Percentiles rank a stretch among this genome's conserved stretches.
Evolutionary conservation across 2,329 filamentous ascomycete species (phyloP).

Genomic region (Sporothrix dimorphospora): DNA sequence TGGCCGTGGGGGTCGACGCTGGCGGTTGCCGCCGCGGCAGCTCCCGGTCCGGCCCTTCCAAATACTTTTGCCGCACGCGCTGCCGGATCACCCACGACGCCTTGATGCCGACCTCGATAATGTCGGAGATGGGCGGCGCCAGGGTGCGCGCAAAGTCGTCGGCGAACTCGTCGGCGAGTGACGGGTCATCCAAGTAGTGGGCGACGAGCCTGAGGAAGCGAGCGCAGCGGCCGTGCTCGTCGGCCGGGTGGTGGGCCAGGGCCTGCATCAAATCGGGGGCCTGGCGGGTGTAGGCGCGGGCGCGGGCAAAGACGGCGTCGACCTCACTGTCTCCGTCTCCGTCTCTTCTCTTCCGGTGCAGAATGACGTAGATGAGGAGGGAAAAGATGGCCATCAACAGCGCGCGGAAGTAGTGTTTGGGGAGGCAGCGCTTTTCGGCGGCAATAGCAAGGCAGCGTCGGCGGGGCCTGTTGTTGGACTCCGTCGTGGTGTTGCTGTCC

Average conservation of each 20-base stretch:
- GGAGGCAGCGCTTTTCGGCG: neutral
- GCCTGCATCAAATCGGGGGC: neutral
- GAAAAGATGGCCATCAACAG: neutral
- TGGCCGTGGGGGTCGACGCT: neutral
- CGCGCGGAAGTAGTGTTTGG: neutral
- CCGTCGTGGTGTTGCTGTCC: neutral
- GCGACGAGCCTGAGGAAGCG: neutral
- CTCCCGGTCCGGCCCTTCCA: slow-evolving; percentile 1
- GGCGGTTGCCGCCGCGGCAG: neutral
- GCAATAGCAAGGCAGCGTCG: neutral
- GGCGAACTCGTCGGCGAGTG: neutral
- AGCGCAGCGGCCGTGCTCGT: slow-evolving; percentile 1
- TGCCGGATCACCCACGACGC: slow-evolving; percentile 18
- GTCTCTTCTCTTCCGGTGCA: neutral
- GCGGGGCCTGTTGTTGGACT: neutral
- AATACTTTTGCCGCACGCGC: slow-evolving; percentile 10
- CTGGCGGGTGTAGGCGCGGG: neutral
- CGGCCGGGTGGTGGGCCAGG: neutral
- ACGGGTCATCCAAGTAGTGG: neutral
- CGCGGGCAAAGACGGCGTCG: neutral
- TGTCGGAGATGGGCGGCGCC: neutral
- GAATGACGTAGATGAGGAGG: neutral
- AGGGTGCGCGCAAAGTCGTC: slow-evolving; percentile 7
- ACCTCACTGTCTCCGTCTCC: neutral
- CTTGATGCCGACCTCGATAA: slow-evolving; percentile 23